These are phyloP conservation scores for Bipolaris bicolor DNA, from an alignment of 2,329 filamentous ascomycete genomes.

Conservation along the genomic window DNA sequence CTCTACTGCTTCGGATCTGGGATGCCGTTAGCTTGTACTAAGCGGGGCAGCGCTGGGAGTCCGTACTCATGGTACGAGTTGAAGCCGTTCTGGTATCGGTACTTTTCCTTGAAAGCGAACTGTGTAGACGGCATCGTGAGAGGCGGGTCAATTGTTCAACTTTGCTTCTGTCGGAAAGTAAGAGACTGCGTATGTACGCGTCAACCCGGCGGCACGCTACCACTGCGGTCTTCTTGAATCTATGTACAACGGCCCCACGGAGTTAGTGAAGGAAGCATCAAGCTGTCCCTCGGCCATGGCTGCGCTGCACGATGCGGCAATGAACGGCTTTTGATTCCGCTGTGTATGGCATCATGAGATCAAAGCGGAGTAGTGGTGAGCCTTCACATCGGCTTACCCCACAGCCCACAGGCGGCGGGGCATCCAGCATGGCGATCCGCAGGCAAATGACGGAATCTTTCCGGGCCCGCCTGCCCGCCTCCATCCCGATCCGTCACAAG, in stretches of 20 bases:
- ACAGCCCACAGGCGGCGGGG: slow-evolving; percentile 15
- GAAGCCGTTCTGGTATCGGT: slow-evolving; percentile 81
- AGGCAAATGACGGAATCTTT: slow-evolving; percentile 36
- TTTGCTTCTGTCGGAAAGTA: slow-evolving; percentile 32
- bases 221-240: not conserved
- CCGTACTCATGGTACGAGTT: slow-evolving; percentile 75
- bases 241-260: slow-evolving; percentile 2
- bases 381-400: slow-evolving; percentile 28
- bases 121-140: slow-evolving; percentile 66
- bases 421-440: slow-evolving; percentile 1
- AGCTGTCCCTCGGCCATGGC: slow-evolving; percentile 23
- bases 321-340: slow-evolving; percentile 39
- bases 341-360: slow-evolving; percentile 14
- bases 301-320: slow-evolving; percentile 37
- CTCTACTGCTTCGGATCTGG: slow-evolving; percentile 75
- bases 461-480: slow-evolving; percentile 28
- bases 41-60: not conserved
- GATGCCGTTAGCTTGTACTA: slow-evolving; percentile 14
- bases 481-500: slow-evolving; percentile 31
- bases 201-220: slow-evolving; percentile 14
- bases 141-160: slow-evolving; percentile 33
- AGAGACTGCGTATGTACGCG: slow-evolving; percentile 33
- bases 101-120: slow-evolving; percentile 69
- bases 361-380: slow-evolving; percentile 26
- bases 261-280: not conserved